These are phyloP conservation scores for Erucastrum elatum DNA, from an alignment of 345 rosid genomes.

Conservation along the genomic window DNA sequence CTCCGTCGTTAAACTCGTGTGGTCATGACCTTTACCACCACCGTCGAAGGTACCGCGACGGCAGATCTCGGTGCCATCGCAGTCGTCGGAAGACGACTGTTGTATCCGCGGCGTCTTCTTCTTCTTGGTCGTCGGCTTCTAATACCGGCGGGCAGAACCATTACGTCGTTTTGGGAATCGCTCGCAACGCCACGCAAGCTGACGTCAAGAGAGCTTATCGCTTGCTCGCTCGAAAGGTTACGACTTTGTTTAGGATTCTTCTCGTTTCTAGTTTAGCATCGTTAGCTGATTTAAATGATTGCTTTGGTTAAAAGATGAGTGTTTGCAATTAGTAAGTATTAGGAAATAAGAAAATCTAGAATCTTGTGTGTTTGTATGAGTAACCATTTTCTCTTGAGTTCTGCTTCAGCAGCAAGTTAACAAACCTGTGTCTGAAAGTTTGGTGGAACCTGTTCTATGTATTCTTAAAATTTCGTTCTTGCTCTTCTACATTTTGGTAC, in stretches of 20 bases:
- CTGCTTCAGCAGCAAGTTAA: too few species aligned
- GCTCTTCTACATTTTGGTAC: not conserved
- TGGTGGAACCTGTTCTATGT: not conserved
- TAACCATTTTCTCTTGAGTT: too few species aligned
- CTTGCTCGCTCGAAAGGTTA: conserved; percentile 85
- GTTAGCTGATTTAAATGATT: not conserved
- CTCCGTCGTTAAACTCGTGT: conserved; percentile 1
- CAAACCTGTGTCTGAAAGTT: not conserved
- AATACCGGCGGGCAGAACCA: conserved; percentile 56
- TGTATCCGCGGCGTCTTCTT: conserved; percentile 40
- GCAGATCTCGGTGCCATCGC: conserved; percentile 36
- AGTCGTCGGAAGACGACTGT: conserved; percentile 35
- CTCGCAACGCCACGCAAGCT: conserved; percentile 51
- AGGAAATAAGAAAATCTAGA: not conserved
- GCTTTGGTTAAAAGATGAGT: not conserved
- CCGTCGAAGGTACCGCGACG: conserved; percentile 20
- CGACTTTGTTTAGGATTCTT: not conserved
- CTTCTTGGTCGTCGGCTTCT: conserved; percentile 33
- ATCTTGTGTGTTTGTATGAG: too few species aligned
- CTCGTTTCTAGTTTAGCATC: not conserved
- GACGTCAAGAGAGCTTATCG: conserved; percentile 87
- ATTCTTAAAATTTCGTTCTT: not conserved
- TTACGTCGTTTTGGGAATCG: conserved; percentile 73
- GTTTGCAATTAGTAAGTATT: not conserved
- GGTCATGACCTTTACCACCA: conserved; percentile 29